Conservation (phyloP, 768 basidiomycete genomes). For the Kondoa malvinella region DNA sequence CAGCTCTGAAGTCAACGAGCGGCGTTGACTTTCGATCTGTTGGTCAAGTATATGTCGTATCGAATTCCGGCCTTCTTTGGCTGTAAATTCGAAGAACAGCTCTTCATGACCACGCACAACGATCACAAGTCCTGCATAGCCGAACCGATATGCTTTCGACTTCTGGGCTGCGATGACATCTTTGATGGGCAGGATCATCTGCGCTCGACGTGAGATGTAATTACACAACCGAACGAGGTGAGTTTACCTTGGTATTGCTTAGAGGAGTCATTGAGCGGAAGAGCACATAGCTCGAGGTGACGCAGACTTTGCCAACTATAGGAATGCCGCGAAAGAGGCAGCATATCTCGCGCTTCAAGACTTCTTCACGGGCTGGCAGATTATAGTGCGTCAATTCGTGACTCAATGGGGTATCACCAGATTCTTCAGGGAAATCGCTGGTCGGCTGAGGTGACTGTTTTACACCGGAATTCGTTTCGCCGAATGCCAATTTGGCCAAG, state of each 20-base stretch:
- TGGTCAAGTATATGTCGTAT: constrained; percentile 58
- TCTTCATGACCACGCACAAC: constrained; percentile 94
- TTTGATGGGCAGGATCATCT: constrained; percentile 90
- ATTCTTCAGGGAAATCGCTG: not conserved
- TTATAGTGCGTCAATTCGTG: constrained; percentile 30
- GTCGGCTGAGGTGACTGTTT: not conserved
- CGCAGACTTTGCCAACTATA: constrained; percentile 66
- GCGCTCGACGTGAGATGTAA: constrained; percentile 10
- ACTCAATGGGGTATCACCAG: not conserved
- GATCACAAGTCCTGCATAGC: constrained; percentile 71
- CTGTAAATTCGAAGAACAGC: constrained; percentile 83
- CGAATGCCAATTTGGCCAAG: constrained; percentile 4
- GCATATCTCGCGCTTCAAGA: constrained; percentile 27
- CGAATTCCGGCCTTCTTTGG: constrained; percentile 58
- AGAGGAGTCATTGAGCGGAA: constrained; percentile 78
- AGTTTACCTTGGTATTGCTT: constrained; percentile 61
- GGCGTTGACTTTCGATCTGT: constrained; percentile 45
- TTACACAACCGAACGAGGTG: not conserved
- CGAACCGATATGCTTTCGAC: constrained; percentile 72
- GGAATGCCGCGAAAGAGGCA: constrained; percentile 82
- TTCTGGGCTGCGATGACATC: constrained; percentile 73
- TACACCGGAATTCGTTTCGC: not conserved
- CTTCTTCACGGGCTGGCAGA: not conserved
- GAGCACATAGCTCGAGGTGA: constrained; percentile 84
- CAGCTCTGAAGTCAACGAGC: not conserved